phyloP scores from a whole-genome alignment of 148 eudicot species.

The Vaccinium myrtillus region DNA sequence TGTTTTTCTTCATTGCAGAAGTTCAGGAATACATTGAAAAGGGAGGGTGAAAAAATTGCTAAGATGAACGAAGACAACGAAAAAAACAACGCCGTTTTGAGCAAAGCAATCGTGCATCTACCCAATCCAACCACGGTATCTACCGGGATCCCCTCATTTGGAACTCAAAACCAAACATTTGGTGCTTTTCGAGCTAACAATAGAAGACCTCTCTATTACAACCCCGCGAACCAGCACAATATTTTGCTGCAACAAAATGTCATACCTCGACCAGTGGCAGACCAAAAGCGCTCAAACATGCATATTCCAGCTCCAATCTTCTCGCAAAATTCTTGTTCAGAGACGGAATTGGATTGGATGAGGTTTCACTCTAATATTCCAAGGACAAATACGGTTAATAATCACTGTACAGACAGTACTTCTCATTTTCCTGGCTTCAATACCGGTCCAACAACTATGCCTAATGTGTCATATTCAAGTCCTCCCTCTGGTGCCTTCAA shows the following conservation, averaged over 20 bases:
- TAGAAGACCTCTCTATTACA: background rate
- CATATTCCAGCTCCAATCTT: background rate
- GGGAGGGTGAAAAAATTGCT: background rate
- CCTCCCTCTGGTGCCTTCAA: background rate
- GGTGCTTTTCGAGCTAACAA: background rate
- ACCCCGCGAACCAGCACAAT: background rate
- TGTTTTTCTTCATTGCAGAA: background rate
- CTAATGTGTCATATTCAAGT: background rate
- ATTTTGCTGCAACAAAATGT: background rate
- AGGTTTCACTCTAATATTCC: background rate
- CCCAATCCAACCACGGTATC: background rate
- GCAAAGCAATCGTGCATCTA: background rate
- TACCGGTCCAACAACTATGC: background rate
- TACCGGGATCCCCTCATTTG: background rate
- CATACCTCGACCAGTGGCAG: background rate
- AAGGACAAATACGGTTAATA: background rate
- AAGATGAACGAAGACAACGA: background rate
- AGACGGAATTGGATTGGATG: background rate
- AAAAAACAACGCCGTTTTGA: background rate
- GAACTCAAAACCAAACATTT: background rate
- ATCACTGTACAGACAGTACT: background rate
- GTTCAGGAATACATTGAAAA: background rate
- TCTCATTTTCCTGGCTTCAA: background rate
- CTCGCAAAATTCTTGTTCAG: background rate
- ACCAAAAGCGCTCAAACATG: background rate